Evolutionary conservation across 371 early-diverging fungal species (phyloP).

Genomic region (Actinomortierella wolfii): DNA sequence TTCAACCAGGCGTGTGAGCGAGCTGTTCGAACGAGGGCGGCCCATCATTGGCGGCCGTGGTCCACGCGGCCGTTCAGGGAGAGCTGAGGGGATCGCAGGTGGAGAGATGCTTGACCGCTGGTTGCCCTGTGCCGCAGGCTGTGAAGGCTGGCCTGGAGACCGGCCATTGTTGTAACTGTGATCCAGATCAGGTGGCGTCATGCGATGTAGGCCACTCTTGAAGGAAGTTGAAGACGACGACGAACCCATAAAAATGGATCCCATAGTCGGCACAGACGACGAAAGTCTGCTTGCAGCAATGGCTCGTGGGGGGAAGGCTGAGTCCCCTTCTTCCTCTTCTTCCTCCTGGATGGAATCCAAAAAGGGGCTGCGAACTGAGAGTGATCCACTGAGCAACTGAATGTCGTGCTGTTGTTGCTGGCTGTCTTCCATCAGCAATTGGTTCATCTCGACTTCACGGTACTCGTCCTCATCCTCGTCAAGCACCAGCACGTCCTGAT

Average conservation of each 20-base stretch:
- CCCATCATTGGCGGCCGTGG: constrained; percentile 38
- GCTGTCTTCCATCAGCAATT: too few relatives aligned
- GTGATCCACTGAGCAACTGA: constrained; percentile 39
- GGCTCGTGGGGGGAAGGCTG: background rate
- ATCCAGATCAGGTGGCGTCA: too few relatives aligned
- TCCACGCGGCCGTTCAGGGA: constrained; percentile 20
- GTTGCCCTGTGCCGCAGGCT: too few relatives aligned
- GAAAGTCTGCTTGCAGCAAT: background rate
- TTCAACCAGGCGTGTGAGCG: background rate
- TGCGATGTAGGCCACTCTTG: too few relatives aligned
- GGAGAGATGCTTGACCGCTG: too few relatives aligned
- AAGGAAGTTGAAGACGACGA: too few relatives aligned
- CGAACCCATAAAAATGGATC: too few relatives aligned
- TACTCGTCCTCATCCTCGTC: constrained; percentile 1
- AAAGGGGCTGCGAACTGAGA: constrained; percentile 43
- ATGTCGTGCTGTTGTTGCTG: constrained; percentile 18
- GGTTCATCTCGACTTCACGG: background rate
- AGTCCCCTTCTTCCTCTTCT: constrained; percentile 27
- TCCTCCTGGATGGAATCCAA: constrained; percentile 44
- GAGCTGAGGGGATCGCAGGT: too few relatives aligned
- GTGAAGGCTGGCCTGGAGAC: too few relatives aligned
- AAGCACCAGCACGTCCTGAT: background rate
- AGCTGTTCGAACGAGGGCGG: constrained; percentile 31
- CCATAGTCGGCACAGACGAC: background rate
- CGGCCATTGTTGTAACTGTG: too few relatives aligned